Evolutionary conservation across 305 asterid genomes (phyloP), one percentile per base, ranked within the genome.

Genomic region (Fraxinus latifolia): DNA sequence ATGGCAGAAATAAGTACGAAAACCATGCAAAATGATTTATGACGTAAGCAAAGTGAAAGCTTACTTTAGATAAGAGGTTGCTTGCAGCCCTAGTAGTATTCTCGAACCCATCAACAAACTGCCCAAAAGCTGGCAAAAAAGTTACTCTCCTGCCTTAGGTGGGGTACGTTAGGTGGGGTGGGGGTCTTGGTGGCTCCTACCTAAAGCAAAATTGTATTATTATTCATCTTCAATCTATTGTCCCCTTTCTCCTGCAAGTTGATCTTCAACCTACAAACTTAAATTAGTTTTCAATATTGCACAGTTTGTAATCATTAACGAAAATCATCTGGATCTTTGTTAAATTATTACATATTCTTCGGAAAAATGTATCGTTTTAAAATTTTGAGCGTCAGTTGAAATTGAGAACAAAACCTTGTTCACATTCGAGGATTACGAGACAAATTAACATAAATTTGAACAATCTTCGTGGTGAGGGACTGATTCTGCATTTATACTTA

Each of bases 21-120:
- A 67, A 67, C 73, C 71, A 67, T 67, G 73, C 73, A 67, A 27
- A 67, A 67, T 67, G 73, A 67, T 67, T 67, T 27, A 67, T 67
- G 36, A 67, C 36, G 36, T 27, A 67, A 67, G 73, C 73, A 67
- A 27, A 27, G 7, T 23, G 36, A 67, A 27, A 25, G 73, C 36
- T 25, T 23, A 8, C 72, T 62, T 25, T 25, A 62, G 17, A 23
- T 23, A 60, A 31, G 73, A 67, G 73, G 34, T 67, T 67, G 36
- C 73, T 27, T 67, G 73, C n/a, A 67, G 73, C 73, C 73, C 17
- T 65, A 65, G 73, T 65, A 23, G 17, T 65, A 0, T 27, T 65
- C 70, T 60, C 23, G 27, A 7, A 60, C 15, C 71, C 9, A 21
- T 21, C 31, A 7, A 65, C 34, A 65, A 65, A 65, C 73, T 65